Evolutionary conservation across 805 yeast species (phyloP).

Genomic region (Groenewaldozyma tartarivorans): DNA sequence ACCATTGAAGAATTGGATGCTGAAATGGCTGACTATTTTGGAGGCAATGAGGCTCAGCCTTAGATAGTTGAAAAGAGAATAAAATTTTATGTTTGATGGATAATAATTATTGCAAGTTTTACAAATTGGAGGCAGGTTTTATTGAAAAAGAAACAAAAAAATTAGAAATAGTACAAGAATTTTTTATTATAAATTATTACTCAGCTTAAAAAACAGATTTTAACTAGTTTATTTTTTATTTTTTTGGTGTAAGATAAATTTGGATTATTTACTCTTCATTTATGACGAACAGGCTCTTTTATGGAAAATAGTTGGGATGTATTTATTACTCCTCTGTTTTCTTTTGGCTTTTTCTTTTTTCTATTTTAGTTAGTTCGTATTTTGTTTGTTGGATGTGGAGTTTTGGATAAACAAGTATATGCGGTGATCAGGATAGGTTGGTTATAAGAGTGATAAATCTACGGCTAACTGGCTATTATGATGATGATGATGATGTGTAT

Average conservation of each 20-base stretch:
- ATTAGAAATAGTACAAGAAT: neutral
- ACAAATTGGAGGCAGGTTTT: neutral
- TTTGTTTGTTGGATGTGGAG: too few relatives aligned
- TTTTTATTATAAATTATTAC: neutral
- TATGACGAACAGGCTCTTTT: neutral
- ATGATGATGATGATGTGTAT: too few relatives aligned
- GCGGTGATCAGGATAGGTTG: too few relatives aligned
- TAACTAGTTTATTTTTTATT: neutral
- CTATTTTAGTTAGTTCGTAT: neutral
- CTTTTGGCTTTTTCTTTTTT: neutral
- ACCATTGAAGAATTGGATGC: slow-evolving; percentile 91
- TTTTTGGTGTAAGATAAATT: neutral
- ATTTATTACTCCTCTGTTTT: neutral
- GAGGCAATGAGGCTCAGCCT: slow-evolving; percentile 16
- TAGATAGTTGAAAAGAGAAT: too few relatives aligned
- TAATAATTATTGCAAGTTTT: too few relatives aligned
- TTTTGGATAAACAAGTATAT: too few relatives aligned
- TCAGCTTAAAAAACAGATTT: neutral
- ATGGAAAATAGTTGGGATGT: too few relatives aligned
- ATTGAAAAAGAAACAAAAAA: neutral
- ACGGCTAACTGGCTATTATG: too few relatives aligned
- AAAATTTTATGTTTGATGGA: neutral
- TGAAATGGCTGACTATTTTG: slow-evolving; percentile 93
- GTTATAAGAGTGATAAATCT: too few relatives aligned
- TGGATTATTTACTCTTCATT: neutral